Percentiles rank a stretch among this genome's conserved stretches.
Evolutionary conservation across 2,329 filamentous ascomycete species (phyloP).

Genomic region (Exophiala sideris): DNA sequence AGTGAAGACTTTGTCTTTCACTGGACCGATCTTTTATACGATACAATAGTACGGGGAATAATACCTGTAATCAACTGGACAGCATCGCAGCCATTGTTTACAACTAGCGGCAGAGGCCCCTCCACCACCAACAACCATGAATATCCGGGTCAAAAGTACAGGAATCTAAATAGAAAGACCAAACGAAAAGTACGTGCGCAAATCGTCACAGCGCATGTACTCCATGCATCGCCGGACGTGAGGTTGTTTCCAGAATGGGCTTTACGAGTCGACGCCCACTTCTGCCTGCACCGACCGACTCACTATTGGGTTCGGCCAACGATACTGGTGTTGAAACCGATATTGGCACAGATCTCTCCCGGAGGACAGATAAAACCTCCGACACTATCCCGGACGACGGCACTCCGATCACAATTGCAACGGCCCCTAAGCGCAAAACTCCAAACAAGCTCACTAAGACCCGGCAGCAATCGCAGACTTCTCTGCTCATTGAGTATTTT

Average conservation of each 20-base stretch:
- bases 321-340: conserved; percentile 44
- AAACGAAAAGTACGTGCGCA: conserved; percentile 9
- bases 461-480: conserved; percentile 71
- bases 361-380: conserved; percentile 49
- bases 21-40: background rate
- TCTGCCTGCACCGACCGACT: conserved; percentile 51
- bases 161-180: background rate
- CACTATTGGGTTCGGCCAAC: conserved; percentile 39
- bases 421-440: conserved; percentile 64
- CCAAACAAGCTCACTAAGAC: conserved; percentile 54
- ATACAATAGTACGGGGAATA: background rate
- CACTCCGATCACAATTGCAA: conserved; percentile 87
- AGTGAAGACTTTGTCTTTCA: too few relatives aligned
- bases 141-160: conserved; percentile 2
- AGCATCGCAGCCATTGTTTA: conserved; percentile 12
- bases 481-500: conserved; percentile 91
- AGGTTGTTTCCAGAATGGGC: conserved; percentile 42
- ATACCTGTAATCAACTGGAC: background rate
- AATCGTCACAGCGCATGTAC: conserved; percentile 6
- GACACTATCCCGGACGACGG: conserved; percentile 52
- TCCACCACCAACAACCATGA: conserved; percentile 10
- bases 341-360: conserved; percentile 50
- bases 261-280: conserved; percentile 47
- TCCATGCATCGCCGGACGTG: conserved; percentile 13
- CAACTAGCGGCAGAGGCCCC: background rate